Evolutionary conservation across 805 yeast species (phyloP), one percentile per base, ranked within the genome.

Genomic region (Zygosaccharomyces kombuchaensis): DNA sequence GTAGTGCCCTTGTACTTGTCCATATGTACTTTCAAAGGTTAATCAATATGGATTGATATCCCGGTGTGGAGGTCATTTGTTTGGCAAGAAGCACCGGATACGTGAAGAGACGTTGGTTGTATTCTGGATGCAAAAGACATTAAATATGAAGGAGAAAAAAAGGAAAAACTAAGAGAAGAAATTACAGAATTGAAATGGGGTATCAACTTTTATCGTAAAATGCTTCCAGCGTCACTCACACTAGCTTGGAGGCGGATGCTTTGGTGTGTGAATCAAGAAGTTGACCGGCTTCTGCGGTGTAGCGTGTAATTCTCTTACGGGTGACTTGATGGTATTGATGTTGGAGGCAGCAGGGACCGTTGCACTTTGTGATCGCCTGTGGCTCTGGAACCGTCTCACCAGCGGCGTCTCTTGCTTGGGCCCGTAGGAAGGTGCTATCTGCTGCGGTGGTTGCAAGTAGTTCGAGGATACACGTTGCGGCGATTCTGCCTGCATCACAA

Each of bases 241-340:
- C 14, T 40, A 57, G 19, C 50, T 50, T n/a, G 65, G 64, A 12
- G 66, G 66, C 17, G 66, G 66, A 50, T 62, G 63, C 40, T 59
- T 62, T 32, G 65, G 66, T 1, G 66, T 62, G 45, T 62, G 65
- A 9, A 62, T 62, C 40, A 62, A 43, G 46, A 62, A 62, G 39
- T 60, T 60, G 22, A 62, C 63, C 19, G 61, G 61, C 22, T 54
- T 51, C 36, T 54, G 59, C 2, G 56, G 50, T 9, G 50, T 42
- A 10, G 49, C 48, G 10, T 48, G 52, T 13, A 45, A 25, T 13
- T 48, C 52, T 22, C 42, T 45, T 13, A 26, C 42, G 2, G 57
- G 58, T 14, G 56, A 52, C 40, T 42, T 52, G 9, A 40, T 43
- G 8, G 38, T 3, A 29, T n/a, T 29, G 16, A 29, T 7, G 40